A percentile compares a stretch with the other conserved stretches of the same genome.
Evolutionary conservation across 805 yeast genomes (phyloP).

Genomic region (Zygosaccharomyces pseudorouxii): DNA sequence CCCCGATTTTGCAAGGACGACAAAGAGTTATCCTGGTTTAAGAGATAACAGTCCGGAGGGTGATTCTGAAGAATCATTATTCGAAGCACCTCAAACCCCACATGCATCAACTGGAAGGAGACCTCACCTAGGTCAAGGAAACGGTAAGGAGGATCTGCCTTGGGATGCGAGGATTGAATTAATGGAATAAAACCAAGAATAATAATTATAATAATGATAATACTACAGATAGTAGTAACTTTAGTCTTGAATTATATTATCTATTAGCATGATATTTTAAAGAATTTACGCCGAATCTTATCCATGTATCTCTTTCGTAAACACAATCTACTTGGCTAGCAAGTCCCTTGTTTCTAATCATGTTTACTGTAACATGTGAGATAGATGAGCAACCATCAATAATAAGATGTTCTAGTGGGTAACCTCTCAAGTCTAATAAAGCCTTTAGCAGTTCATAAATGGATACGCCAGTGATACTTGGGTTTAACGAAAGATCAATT

Average conservation of each 20-base stretch:
- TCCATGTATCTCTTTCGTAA: constrained; percentile 32
- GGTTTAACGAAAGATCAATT: constrained; percentile 31
- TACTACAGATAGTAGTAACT: background rate
- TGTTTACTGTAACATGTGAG: constrained; percentile 28
- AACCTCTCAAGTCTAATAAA: constrained; percentile 14
- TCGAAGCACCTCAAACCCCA: background rate
- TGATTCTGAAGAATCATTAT: background rate
- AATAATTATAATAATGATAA: background rate
- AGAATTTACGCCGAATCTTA: constrained; percentile 29
- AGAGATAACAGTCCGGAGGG: background rate
- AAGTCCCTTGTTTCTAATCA: constrained; percentile 20
- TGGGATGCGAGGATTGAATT: background rate
- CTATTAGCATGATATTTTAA: constrained; percentile 16
- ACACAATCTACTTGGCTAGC: constrained; percentile 26
- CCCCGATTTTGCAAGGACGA: background rate
- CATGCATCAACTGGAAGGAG: background rate
- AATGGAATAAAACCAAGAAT: background rate
- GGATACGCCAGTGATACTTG: constrained; percentile 31
- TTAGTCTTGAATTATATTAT: background rate
- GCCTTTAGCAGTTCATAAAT: constrained; percentile 26
- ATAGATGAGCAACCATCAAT: constrained; percentile 30
- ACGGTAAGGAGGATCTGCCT: background rate
- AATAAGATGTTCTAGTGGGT: constrained; percentile 20
- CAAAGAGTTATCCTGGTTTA: constrained; percentile 1
- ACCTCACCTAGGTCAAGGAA: background rate